These are phyloP conservation scores for Omphalotus olearius DNA, from an alignment of 1,284 basidiomycete genomes.

Conservation along the genomic window DNA sequence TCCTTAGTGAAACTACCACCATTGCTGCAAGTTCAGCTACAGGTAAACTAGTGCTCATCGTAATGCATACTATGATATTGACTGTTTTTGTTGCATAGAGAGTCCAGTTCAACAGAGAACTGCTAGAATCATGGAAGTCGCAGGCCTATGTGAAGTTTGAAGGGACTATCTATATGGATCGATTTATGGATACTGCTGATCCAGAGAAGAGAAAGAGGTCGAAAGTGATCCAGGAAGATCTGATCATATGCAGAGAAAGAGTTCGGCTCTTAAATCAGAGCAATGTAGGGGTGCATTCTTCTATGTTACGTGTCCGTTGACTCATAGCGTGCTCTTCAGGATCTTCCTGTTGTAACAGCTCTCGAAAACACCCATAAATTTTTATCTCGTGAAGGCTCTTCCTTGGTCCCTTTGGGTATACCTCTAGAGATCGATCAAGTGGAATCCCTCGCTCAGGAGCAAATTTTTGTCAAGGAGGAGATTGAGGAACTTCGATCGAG, in stretches of 20 bases:
- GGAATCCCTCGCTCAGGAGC: slow-evolving; percentile 39
- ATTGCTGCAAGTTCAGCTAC: slow-evolving; percentile 91
- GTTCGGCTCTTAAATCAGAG: slow-evolving; percentile 65
- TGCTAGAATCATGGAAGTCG: slow-evolving; percentile 88
- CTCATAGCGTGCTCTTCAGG: slow-evolving; percentile 29
- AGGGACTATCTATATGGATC: slow-evolving; percentile 86
- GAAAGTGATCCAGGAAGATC: slow-evolving; percentile 63
- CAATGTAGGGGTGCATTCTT: slow-evolving; percentile 43
- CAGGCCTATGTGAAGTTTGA: slow-evolving; percentile 93
- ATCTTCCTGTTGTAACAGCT: slow-evolving; percentile 50
- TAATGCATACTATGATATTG: background rate
- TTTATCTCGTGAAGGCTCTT: slow-evolving; percentile 42
- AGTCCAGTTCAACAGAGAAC: slow-evolving; percentile 94
- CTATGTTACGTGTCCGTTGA: background rate
- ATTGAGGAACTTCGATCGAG: slow-evolving; percentile 57
- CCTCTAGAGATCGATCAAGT: slow-evolving; percentile 45
- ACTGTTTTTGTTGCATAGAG: slow-evolving; percentile 45
- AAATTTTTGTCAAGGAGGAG: slow-evolving; percentile 46
- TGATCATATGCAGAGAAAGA: slow-evolving; percentile 62
- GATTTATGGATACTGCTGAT: slow-evolving; percentile 81
- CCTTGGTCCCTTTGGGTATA: slow-evolving; percentile 38
- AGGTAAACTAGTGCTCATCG: slow-evolving; percentile 46
- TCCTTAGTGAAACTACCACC: slow-evolving; percentile 85
- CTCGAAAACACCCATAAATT: slow-evolving; percentile 54
- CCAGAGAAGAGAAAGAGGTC: slow-evolving; percentile 66